Evolutionary conservation across 257 asterid genomes (phyloP).

Genomic region (Solanum medicagineum): DNA sequence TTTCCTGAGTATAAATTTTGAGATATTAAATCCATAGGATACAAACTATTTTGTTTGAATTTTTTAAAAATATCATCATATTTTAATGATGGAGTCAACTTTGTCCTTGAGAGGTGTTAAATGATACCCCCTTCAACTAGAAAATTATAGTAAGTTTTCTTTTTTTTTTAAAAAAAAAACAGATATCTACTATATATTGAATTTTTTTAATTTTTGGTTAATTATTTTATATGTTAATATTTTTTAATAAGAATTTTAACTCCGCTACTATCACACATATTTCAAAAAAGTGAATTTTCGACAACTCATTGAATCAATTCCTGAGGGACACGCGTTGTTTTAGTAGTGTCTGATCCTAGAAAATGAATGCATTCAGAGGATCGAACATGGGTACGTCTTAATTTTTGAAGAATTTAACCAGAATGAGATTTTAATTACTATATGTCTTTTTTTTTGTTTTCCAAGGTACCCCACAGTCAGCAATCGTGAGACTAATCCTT

Average conservation of each 20-base stretch:
- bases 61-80: background rate
- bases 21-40: background rate
- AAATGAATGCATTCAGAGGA: background rate
- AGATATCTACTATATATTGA: no score
- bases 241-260: background rate
- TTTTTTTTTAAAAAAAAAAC: no score
- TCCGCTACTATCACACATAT: background rate
- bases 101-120: background rate
- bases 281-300: background rate
- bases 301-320: background rate
- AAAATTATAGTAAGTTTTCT: background rate
- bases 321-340: background rate
- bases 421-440: no score
- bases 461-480: rapidly evolving
- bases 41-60: background rate
- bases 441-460: no score
- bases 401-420: background rate
- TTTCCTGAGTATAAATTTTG: background rate
- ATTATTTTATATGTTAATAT: background rate
- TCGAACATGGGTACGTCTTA: background rate
- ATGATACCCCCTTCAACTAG: background rate
- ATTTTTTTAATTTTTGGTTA: background rate
- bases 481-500: no score
- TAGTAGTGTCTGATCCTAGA: background rate
- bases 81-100: background rate